Conservation (phyloP, 2,329 filamentous ascomycete species). For the Stagonosporopsis rhizophila region DNA sequence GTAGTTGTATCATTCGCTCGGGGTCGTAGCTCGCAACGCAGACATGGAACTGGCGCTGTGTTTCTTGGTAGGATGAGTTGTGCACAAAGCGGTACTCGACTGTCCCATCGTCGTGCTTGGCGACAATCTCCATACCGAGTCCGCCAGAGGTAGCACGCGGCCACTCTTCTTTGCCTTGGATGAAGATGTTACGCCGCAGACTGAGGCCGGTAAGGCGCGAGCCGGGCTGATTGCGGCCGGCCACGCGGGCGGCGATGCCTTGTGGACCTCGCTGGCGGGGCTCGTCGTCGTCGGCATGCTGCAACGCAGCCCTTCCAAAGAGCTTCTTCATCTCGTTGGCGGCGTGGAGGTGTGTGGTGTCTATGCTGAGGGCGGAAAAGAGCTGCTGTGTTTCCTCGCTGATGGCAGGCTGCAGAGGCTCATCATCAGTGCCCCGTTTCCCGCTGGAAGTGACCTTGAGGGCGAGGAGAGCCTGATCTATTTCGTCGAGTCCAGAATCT, state of each 20-base stretch:
- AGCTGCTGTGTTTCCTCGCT: conserved; percentile 57
- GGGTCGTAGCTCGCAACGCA: conserved; percentile 86
- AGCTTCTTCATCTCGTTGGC: conserved; percentile 88
- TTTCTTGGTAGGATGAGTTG: conserved; percentile 72
- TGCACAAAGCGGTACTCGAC: conserved; percentile 81
- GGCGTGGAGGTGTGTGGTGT: conserved; percentile 79
- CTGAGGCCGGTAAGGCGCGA: conserved; percentile 71
- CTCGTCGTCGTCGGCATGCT: conserved; percentile 63
- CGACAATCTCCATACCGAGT: conserved; percentile 77
- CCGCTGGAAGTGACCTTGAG: conserved; percentile 53
- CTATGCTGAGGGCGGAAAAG: conserved; percentile 64
- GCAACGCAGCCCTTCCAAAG: conserved; percentile 70
- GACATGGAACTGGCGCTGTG: conserved; percentile 78
- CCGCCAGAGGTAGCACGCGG: conserved; percentile 80
- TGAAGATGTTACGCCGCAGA: conserved; percentile 79
- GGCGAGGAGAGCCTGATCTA: conserved; percentile 68
- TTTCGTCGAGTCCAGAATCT: conserved; percentile 63
- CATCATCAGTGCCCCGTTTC: conserved; percentile 27
- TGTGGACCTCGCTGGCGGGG: conserved; percentile 58
- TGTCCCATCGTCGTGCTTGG: conserved; percentile 63
- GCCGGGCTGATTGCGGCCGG: conserved; percentile 63
- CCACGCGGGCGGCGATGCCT: conserved; percentile 65
- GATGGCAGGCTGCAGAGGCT: conserved; percentile 25
- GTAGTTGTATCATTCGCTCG: conserved; percentile 77
- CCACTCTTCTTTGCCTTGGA: conserved; percentile 89